Evolutionary conservation across 805 yeast species (phyloP).

Genomic region (Kuraishia borneana): DNA sequence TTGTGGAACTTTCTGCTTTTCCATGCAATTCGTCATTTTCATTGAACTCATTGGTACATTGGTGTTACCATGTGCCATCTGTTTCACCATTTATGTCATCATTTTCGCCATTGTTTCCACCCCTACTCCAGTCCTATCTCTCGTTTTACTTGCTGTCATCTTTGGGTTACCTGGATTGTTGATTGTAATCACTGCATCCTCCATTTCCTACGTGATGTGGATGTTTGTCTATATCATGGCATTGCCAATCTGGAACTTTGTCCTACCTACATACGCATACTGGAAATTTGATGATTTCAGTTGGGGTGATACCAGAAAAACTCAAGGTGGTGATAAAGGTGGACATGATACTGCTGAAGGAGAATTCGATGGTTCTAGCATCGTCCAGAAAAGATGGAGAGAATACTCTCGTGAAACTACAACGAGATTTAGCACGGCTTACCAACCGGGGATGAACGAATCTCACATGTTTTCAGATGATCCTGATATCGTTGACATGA

Average conservation of each 20-base stretch:
- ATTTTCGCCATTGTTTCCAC: conserved; percentile 54
- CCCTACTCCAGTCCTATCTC: conserved; percentile 72
- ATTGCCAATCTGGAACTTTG: conserved; percentile 89
- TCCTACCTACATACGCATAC: conserved; percentile 74
- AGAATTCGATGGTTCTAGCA: conserved; percentile 82
- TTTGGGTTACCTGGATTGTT: conserved; percentile 80
- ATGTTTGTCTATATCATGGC: conserved; percentile 69
- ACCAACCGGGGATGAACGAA: background rate
- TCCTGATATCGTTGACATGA: background rate
- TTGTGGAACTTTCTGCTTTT: conserved; percentile 90
- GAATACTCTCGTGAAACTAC: conserved; percentile 67
- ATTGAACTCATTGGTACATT: conserved; percentile 82
- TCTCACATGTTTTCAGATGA: too few relatives aligned
- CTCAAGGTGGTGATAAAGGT: conserved; percentile 56
- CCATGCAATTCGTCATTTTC: conserved; percentile 85
- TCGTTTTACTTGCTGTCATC: conserved; percentile 64
- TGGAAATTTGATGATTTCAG: conserved; percentile 96
- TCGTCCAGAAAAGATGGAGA: conserved; percentile 89
- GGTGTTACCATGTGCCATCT: conserved; percentile 80
- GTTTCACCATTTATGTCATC: conserved; percentile 73
- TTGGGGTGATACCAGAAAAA: conserved; percentile 93
- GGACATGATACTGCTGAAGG: conserved; percentile 66
- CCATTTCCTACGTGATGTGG: conserved; percentile 64
- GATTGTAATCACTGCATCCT: conserved; percentile 72
- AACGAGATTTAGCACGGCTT: background rate